These are phyloP conservation scores for Ustilago tritici DNA, from an alignment of 1,284 basidiomycete genomes.

Conservation along the genomic window DNA sequence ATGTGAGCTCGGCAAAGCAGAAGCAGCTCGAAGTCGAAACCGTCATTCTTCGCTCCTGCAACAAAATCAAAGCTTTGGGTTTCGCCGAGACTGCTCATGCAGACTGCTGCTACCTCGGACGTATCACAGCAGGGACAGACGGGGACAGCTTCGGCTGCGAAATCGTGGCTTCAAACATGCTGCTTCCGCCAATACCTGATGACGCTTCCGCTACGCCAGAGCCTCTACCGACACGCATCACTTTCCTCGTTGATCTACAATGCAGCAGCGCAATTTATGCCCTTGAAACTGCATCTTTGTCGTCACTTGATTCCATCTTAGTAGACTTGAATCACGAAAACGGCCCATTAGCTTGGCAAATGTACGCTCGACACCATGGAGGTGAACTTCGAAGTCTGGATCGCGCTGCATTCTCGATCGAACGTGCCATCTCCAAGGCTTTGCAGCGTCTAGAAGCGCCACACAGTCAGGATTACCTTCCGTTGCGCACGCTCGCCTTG, in stretches of 20 bases:
- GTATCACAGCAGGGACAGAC: background rate
- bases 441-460: slow-evolving; percentile 36
- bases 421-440: slow-evolving; percentile 46
- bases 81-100: slow-evolving; percentile 13
- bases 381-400: slow-evolving; percentile 31
- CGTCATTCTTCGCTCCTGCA: slow-evolving; percentile 32
- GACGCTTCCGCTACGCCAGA: background rate
- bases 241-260: slow-evolving; percentile 40
- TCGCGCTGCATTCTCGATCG: slow-evolving; percentile 48
- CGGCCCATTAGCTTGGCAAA: slow-evolving; percentile 46
- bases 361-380: slow-evolving; percentile 19
- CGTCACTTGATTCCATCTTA: slow-evolving; percentile 21
- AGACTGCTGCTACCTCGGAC: slow-evolving; percentile 28
- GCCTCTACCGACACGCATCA: slow-evolving; percentile 16
- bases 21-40: slow-evolving; percentile 52
- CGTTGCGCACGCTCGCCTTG: slow-evolving; percentile 38
- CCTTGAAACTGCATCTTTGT: slow-evolving; percentile 10
- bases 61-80: slow-evolving; percentile 34
- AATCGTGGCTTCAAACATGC: background rate
- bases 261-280: slow-evolving; percentile 13
- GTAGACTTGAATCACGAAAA: slow-evolving; percentile 40
- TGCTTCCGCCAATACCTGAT: slow-evolving; percentile 18
- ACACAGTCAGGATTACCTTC: slow-evolving; percentile 24
- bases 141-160: background rate
- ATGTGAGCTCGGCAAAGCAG: slow-evolving; percentile 13